Evolutionary conservation across 192 early-diverging fungal species (phyloP), one percentile per base, ranked within the genome.

Genomic region (Podila epicladia): DNA sequence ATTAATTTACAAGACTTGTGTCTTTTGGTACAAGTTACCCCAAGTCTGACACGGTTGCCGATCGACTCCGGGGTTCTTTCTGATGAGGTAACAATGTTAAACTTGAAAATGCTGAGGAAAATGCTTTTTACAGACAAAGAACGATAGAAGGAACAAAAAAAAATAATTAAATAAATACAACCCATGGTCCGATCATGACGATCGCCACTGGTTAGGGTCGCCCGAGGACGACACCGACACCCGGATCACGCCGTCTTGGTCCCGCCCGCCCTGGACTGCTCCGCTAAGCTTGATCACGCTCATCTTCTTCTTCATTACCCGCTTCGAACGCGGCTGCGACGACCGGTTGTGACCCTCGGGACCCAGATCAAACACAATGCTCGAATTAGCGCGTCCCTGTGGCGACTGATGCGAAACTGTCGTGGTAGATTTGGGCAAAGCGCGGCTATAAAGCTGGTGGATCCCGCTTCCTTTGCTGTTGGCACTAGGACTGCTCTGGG

Each of bases 181-280:
- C 24, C 51, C 11, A 45, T 15, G 11, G 41, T 15, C 15, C 3
- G 38, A 13, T 49, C 32, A 51, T 29, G 45, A 53, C 29, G 69
- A 24, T 26, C 60, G 69, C 62, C 70, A 72, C 28, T 64, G 70
- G 64, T 62, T 62, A 72, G 15, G 62, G 64, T 72, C 62, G 3
- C 28, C 31, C 19, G 65, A 33, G 15, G 73, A 65, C 0, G 73
- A 37, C 13, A 61, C 26, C 29, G 59, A 61, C 22, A 61, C 59
- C 7, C 59, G 59, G 29, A 61, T 61, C 29, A 61, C 38, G 9
- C 77, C 77, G 48, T 80, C 77, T 58, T 69, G 53, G 45, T 73
- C 77, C 20, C 77, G 70, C 1, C 77, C 70, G 5, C 77, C 77
- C 15, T 61, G 59, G 26, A 61, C 59, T 5, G 26, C 28, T 5